Evolutionary conservation across 768 basidiomycete species (phyloP), one percentile per base, ranked within the genome.

Genomic region (Suillus clintonianus): DNA sequence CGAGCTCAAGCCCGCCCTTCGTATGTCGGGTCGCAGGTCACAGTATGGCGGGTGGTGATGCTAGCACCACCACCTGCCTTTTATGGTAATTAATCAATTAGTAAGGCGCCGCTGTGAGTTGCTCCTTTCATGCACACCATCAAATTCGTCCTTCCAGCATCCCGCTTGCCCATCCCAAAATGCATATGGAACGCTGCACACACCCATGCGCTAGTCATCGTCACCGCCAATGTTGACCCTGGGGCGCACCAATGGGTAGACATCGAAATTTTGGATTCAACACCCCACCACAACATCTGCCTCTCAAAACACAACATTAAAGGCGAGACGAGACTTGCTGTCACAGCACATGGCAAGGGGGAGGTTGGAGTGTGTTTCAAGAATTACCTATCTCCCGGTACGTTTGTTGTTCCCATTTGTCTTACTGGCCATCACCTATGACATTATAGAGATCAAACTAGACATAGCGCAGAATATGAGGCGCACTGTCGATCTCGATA

Each of bases 131-230:
- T 77, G 9, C 65, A 70, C 43, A 92, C 92, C 57, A 92, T 99
- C 79, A 99, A 98, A 78, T 97, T 99, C 76, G 74, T 83, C 42
- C 80, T 97, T 27, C 85, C 78, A 37, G 88, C 95, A 1, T 83
- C 83, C 65, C 86, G 87, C 65, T 86, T 89, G 68, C 95, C 97
- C 1, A 78, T 82, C 32, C 71, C 85, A 67, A 95, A 94, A 78
- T 98, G 97, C 78, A 89, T 99, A 62, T 99, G 97, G 97, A 97
- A 99, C 74, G 81, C 90, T 27, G 97, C 89, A 10, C 92, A 95
- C 71, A 78, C 83, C 8, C 89, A 94, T 70, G 85, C 93, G 6
- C 89, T 99, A 39, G 94, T 98, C 73, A 94, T 99, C 70, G 95
- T 97, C 68, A 98, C 97, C 0, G 95, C 97, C 50, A 97, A 97